Evolutionary conservation across 2,329 filamentous ascomycete species (phyloP).

Genomic region (Colletotrichum orbiculare): DNA sequence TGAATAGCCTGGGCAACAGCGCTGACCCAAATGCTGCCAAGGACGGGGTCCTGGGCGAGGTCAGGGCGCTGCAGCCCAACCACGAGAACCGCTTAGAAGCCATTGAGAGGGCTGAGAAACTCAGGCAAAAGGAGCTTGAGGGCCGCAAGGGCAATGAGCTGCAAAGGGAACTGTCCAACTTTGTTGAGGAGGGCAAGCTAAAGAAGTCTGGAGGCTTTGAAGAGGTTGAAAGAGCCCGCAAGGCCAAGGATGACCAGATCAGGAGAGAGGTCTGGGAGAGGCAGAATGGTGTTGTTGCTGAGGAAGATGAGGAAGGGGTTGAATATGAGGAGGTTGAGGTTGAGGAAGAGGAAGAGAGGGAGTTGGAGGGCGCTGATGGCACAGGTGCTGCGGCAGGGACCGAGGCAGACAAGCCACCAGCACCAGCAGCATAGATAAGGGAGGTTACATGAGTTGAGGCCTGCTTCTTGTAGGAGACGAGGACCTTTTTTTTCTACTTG

Average conservation of each 20-base stretch:
- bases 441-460: slow-evolving; percentile 17
- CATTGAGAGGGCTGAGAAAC: slow-evolving; percentile 95
- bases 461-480: slow-evolving; percentile 23
- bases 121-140: slow-evolving; percentile 88
- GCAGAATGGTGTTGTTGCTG: slow-evolving; percentile 66
- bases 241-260: slow-evolving; percentile 87
- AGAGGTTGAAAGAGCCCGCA: slow-evolving; percentile 87
- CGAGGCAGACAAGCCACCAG: slow-evolving; percentile 23
- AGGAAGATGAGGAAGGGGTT: slow-evolving; percentile 45
- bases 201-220: slow-evolving; percentile 98
- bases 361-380: slow-evolving; percentile 3
- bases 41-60: slow-evolving; percentile 91
- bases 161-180: slow-evolving; percentile 84
- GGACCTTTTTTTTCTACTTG: slow-evolving; percentile 11
- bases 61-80: slow-evolving; percentile 92
- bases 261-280: slow-evolving; percentile 82
- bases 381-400: slow-evolving; percentile 5
- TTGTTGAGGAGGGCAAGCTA: slow-evolving; percentile 89
- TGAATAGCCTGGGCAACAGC: slow-evolving; percentile 61
- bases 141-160: slow-evolving; percentile 79
- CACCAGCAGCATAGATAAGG: slow-evolving; percentile 7
- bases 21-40: slow-evolving; percentile 84
- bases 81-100: slow-evolving; percentile 93
- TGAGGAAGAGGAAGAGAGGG: slow-evolving; percentile 31
- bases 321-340: slow-evolving; percentile 37